These are phyloP conservation scores for Silene coronaria DNA, from an alignment of 179 eudicot species.

Conservation along the genomic window DNA sequence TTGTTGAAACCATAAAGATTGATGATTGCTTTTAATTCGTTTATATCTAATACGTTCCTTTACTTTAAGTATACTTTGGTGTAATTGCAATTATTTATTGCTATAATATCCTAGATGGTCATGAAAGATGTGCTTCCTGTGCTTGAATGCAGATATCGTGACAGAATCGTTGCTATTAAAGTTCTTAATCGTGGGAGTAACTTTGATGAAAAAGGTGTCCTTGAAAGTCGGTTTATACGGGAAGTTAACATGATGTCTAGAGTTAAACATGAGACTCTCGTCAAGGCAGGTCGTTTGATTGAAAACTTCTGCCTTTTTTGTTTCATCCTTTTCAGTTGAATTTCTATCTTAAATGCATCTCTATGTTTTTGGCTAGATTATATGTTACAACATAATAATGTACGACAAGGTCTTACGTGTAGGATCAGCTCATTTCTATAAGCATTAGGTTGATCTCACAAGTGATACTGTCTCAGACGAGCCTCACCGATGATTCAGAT, in stretches of 20 bases:
- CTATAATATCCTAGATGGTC: too few species aligned
- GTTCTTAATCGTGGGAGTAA: slow-evolving; percentile 81
- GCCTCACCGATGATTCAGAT: too few species aligned
- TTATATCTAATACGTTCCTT: too few species aligned
- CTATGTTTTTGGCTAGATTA: background rate
- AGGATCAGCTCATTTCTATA: too few species aligned
- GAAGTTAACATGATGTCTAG: slow-evolving; percentile 92
- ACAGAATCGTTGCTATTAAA: slow-evolving; percentile 81
- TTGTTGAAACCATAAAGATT: too few species aligned
- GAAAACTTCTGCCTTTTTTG: background rate
- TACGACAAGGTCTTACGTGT: too few species aligned
- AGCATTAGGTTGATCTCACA: too few species aligned
- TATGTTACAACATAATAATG: background rate
- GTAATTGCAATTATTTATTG: too few species aligned
- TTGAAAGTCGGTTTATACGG: slow-evolving; percentile 76
- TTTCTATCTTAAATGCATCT: background rate
- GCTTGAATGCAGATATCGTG: slow-evolving; percentile 56
- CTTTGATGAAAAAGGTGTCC: slow-evolving; percentile 59
- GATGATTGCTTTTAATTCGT: too few species aligned
- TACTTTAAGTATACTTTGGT: too few species aligned
- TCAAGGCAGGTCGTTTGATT: slow-evolving; percentile 48
- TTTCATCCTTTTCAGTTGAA: background rate
- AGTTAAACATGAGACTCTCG: slow-evolving; percentile 86
- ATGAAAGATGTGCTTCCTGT: background rate
- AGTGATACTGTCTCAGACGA: background rate